Percentiles rank a stretch among this genome's conserved stretches.
Evolutionary conservation across 805 yeast genomes (phyloP).

Genomic region (Starmerella vaccinii): DNA sequence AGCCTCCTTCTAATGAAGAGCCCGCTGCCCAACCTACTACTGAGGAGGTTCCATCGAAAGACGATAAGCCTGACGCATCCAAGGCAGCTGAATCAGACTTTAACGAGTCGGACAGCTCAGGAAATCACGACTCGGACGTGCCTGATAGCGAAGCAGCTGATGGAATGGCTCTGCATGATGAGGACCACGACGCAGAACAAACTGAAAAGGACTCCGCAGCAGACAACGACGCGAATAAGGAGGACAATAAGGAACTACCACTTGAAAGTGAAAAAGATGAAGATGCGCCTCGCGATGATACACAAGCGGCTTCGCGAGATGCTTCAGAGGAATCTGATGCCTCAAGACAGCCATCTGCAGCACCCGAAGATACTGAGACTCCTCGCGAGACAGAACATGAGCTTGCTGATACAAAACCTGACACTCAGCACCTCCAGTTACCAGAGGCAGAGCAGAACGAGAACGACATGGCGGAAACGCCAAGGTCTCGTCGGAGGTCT

Average conservation of each 20-base stretch:
- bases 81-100: neutral
- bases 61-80: neutral
- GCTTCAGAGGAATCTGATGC: neutral
- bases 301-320: neutral
- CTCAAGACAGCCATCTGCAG: neutral
- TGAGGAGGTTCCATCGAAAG: neutral
- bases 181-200: neutral
- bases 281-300: neutral
- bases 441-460: neutral
- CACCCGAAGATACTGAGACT: neutral
- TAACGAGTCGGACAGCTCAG: constrained; percentile 2
- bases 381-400: neutral
- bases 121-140: neutral
- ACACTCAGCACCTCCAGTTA: neutral
- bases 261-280: neutral
- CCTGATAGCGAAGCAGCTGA: constrained; percentile 1
- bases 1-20: neutral
- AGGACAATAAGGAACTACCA: neutral
- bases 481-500: neutral
- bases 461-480: neutral
- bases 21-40: neutral
- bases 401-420: neutral
- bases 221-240: neutral
- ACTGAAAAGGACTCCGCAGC: neutral
- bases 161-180: neutral